Base-by-base conservation (phyloP, 495 filamentous ascomycete species). In the Podospora pseudocomata region DNA sequence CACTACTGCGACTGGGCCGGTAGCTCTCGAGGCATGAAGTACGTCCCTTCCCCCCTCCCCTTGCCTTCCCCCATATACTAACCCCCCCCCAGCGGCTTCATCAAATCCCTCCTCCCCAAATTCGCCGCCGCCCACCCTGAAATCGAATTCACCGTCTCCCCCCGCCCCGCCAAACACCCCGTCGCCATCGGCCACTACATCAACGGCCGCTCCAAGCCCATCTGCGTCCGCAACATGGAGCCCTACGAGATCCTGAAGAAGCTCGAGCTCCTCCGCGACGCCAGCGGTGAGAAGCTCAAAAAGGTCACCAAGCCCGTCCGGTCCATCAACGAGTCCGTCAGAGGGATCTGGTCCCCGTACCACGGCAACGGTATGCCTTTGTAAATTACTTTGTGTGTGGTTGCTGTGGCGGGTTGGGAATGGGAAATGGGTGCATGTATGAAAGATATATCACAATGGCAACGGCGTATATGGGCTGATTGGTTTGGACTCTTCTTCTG, bases 1-100 rank as follows among this genome's bases (percentile, higher is more conserved):
- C 92, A 96, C 80, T 99, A 96, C 84, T 97, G 95, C 83, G 93
- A 97, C 83, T 92, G 89, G 86, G 92, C 90, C 5, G 95, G 94
- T 71, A 93, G 90, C 79, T 97, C 94, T 44, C 86, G 81, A 67
- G 95, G 95, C 76, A 97, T 99, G 93, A 93, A 94, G 93, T 97
- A 83, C 72, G 88, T 69, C 13, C 18, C 56, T 7, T 56, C 60
- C 16, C 18, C 30, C 3, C 30, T 32, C 30, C 30, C 30, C 3
- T 7, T 7, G 4, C 30, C 3, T 59, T 15, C 64, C 64, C 0
- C 18, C 3, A 55, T 15, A 26, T 7, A 32, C 49, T 60, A 32
- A 32, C 30, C 1, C 30, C 30, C 7, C 7, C 7, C 30, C 69
- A 97, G 93, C 64, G 78, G 86, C 67, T 97, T 97, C 84, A 86